Evolutionary conservation across 2,329 filamentous ascomycete genomes (phyloP).

Genomic region (Plenodomus tracheiphilus): DNA sequence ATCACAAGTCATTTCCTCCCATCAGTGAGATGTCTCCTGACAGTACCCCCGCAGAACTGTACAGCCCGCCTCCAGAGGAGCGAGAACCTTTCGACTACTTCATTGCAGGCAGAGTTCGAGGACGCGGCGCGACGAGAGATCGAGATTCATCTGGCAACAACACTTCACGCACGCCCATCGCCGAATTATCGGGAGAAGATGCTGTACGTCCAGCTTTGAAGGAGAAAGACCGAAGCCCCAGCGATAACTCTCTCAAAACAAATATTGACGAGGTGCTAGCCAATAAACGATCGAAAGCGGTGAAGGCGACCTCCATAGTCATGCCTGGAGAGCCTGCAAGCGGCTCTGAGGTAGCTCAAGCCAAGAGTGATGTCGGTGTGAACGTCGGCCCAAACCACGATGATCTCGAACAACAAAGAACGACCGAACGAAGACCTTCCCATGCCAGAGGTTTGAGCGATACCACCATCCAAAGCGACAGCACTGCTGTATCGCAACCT

Average conservation of each 20-base stretch:
- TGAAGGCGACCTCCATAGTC: not conserved
- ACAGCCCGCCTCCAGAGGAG: slow-evolving; percentile 31
- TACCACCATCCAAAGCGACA: slow-evolving; percentile 36
- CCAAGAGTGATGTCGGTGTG: not conserved
- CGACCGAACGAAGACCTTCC: slow-evolving; percentile 30
- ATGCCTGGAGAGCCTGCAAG: slow-evolving; percentile 1
- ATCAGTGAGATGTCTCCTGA: slow-evolving; percentile 41
- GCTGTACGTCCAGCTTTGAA: slow-evolving; percentile 2
- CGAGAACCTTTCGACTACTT: slow-evolving; percentile 31
- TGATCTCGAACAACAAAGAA: slow-evolving; percentile 1
- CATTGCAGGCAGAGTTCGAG: slow-evolving; percentile 17
- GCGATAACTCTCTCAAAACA: slow-evolving; percentile 26
- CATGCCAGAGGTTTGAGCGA: slow-evolving; percentile 38
- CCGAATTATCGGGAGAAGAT: slow-evolving; percentile 39
- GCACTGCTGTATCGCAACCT: slow-evolving; percentile 40
- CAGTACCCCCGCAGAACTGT: slow-evolving; percentile 39
- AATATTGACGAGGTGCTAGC: slow-evolving; percentile 36
- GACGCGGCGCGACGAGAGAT: slow-evolving; percentile 26
- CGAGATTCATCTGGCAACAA: slow-evolving; percentile 32
- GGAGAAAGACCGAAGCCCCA: slow-evolving; percentile 23
- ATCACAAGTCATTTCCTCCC: slow-evolving; percentile 32
- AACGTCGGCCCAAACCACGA: not conserved
- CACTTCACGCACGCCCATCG: slow-evolving; percentile 28
- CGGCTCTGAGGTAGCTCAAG: not conserved
- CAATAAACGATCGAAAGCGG: slow-evolving; percentile 7